Conservation (phyloP, 805 yeast genomes). For the Cyberlindnera galapagoensis region DNA sequence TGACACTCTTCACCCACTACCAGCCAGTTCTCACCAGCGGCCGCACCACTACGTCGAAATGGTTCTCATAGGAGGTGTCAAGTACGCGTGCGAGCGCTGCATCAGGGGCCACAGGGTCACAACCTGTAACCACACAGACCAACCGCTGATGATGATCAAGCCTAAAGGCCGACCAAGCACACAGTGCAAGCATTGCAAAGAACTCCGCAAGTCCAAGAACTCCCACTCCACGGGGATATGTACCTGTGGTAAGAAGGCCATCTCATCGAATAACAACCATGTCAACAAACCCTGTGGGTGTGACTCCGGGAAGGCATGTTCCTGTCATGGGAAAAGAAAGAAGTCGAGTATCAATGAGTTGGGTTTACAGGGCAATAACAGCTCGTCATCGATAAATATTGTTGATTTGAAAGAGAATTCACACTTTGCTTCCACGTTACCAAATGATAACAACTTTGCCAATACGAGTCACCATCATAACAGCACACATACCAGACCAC, state of each 20-base stretch:
- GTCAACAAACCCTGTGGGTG: constrained; percentile 23
- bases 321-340: constrained; percentile 22
- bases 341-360: constrained; percentile 1
- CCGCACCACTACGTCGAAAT: constrained; percentile 29
- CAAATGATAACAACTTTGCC: no score
- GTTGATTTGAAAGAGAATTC: no score
- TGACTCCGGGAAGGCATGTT: constrained; percentile 22
- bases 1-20: not conserved
- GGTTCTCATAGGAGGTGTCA: constrained; percentile 89
- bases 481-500: no score
- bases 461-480: no score
- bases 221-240: constrained; percentile 57
- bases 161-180: constrained; percentile 96
- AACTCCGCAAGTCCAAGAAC: constrained; percentile 59
- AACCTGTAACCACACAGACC: constrained; percentile 87
- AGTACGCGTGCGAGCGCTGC: constrained; percentile 94
- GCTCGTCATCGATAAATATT: no score
- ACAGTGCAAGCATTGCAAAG: constrained; percentile 83
- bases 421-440: no score
- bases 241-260: constrained; percentile 49
- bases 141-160: constrained; percentile 86
- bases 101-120: constrained; percentile 96
- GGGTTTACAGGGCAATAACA: no score
- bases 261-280: constrained; percentile 21
- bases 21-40: not conserved